Evolutionary conservation across 2,329 filamentous ascomycete species (phyloP).

Genomic region (Colletotrichum navitas): DNA sequence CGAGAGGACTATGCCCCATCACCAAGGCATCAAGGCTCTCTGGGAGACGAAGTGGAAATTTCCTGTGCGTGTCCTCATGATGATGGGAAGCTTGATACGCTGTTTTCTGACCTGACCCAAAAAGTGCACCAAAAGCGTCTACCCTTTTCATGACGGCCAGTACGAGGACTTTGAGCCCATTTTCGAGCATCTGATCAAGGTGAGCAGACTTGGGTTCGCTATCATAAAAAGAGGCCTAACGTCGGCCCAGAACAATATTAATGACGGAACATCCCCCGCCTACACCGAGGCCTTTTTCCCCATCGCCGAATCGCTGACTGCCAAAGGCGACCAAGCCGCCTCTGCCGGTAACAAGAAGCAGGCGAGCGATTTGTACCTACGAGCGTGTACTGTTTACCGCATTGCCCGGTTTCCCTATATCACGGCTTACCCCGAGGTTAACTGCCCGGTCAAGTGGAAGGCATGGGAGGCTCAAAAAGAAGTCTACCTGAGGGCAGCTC

Average conservation of each 20-base stretch:
- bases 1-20: conserved; percentile 65
- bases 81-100: neutral
- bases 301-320: conserved; percentile 68
- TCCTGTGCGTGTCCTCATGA: conserved; percentile 61
- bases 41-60: conserved; percentile 85
- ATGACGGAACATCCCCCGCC: conserved; percentile 73
- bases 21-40: conserved; percentile 69
- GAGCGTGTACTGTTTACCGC: conserved; percentile 78
- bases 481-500: conserved; percentile 69
- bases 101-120: conserved; percentile 7
- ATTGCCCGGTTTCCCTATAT: conserved; percentile 78
- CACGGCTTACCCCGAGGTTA: conserved; percentile 54
- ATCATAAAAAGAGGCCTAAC: neutral
- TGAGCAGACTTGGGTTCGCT: conserved; percentile 45
- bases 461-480: conserved; percentile 77
- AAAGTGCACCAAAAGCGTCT: conserved; percentile 71
- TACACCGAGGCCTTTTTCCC: conserved; percentile 76
- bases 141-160: conserved; percentile 80
- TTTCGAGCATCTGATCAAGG: conserved; percentile 71
- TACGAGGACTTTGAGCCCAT: conserved; percentile 78
- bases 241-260: conserved; percentile 62
- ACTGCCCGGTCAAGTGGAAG: conserved; percentile 64
- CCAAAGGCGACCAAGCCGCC: conserved; percentile 64
- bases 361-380: conserved; percentile 74
- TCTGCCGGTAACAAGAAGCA: conserved; percentile 61